These are phyloP conservation scores for Solanum ossicruentum DNA, from an alignment of 257 asterid species.

Conservation along the genomic window DNA sequence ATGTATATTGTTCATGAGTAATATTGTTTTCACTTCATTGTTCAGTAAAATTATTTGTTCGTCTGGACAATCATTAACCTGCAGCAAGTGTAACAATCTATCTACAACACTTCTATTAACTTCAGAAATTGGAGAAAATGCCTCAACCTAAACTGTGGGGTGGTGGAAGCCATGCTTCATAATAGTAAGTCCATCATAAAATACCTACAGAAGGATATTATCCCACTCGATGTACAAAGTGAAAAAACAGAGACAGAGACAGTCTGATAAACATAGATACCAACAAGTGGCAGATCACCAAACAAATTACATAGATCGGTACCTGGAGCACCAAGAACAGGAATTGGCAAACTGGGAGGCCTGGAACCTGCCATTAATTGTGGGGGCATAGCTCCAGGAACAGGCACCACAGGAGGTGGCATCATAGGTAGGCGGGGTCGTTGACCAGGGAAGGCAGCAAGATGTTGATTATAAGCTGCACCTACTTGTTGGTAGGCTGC, in stretches of 20 bases:
- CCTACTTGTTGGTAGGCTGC: constrained; percentile 46
- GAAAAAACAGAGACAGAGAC: neutral
- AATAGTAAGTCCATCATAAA: neutral
- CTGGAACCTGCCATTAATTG: constrained; percentile 29
- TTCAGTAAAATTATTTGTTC: neutral
- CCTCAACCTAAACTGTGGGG: neutral
- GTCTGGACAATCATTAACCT: neutral
- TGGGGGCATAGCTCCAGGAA: constrained; percentile 26
- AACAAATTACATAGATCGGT: neutral
- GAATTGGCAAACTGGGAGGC: constrained; percentile 33
- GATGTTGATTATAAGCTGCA: constrained; percentile 54
- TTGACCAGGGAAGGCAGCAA: constrained; percentile 49
- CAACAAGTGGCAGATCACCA: neutral
- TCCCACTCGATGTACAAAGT: neutral
- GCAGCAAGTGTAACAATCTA: neutral
- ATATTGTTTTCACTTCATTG: neutral
- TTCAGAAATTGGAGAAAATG: neutral
- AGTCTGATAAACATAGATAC: neutral
- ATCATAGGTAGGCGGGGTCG: constrained; percentile 36
- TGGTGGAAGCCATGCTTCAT: neutral
- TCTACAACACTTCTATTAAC: neutral
- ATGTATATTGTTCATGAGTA: neutral
- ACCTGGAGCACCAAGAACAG: constrained; percentile 38
- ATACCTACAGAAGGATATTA: neutral
- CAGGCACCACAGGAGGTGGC: constrained; percentile 33